A percentile compares a stretch with the other conserved stretches of the same genome.
These are phyloP conservation scores for Podospora comata DNA, from an alignment of 495 filamentous ascomycete species.

Conservation along the genomic window DNA sequence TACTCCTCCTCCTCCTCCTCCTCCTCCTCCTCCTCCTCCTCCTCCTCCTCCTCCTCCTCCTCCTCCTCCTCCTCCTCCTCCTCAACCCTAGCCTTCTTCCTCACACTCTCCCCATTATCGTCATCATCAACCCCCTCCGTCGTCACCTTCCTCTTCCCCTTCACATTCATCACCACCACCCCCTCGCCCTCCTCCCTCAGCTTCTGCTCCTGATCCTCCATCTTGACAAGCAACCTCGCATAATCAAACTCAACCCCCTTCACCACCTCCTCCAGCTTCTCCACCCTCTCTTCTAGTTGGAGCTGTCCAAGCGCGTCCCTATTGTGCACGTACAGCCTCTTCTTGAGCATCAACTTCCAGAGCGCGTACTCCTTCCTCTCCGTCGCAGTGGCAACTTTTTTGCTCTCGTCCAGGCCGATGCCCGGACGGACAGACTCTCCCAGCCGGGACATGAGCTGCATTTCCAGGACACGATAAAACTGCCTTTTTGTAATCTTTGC, in stretches of 20 bases:
- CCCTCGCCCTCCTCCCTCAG: constrained; percentile 1
- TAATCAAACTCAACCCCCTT: constrained; percentile 80
- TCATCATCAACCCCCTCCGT: neutral
- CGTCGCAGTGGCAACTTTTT: constrained; percentile 29
- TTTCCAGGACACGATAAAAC: constrained; percentile 80
- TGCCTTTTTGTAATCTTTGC: constrained; percentile 84
- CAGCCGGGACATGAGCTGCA: constrained; percentile 78
- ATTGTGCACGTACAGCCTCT: constrained; percentile 76
- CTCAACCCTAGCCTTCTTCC: constrained; percentile 39
- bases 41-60: neutral
- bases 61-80: constrained; percentile 20
- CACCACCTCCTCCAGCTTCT: constrained; percentile 77
- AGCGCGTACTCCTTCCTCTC: constrained; percentile 60
- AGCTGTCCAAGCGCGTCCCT: constrained; percentile 73
- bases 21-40: too few relatives aligned
- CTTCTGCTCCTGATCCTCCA: constrained; percentile 27
- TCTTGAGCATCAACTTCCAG: constrained; percentile 81
- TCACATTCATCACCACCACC: neutral
- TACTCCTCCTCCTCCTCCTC: too few relatives aligned
- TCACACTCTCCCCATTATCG: constrained; percentile 8
- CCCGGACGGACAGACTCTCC: constrained; percentile 57
- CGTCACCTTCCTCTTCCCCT: neutral
- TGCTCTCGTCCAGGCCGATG: constrained; percentile 21
- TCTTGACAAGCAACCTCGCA: constrained; percentile 56
- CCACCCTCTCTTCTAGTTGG: constrained; percentile 68